Base-by-base conservation (phyloP, 2,329 filamentous ascomycete genomes). In the Sporothrix euskadiensis region DNA sequence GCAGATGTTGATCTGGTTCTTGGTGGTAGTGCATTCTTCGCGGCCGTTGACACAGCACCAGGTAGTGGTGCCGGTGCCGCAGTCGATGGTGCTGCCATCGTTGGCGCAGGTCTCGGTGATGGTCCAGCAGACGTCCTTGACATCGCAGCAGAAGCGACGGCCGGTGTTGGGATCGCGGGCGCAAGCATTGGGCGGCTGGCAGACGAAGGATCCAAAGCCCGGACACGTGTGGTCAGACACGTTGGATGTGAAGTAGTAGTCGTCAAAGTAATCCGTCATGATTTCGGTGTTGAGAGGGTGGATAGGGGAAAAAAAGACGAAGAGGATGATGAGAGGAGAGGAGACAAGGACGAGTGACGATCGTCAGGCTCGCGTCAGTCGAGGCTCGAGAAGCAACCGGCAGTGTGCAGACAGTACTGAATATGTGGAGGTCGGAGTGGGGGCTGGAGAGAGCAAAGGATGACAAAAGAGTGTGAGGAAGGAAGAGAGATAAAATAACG, bases 1-100 rank as follows among this genome's bases (percentile, higher is more conserved):
- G 73, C 76, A 77, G 71, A 77, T 73, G 70, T 76, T 75, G 72
- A 76, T 72, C 61, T 77, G 76, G 69, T 57, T 70, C 5, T 14
- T 59, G 39, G 71, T 26, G 19, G 57, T 19, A 3, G 75, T 77
- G 70, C 76, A 77, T 2, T 44, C 19, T n/a, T 77, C 75, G 5
- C 61, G 71, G 26, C 49, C 54, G 63, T 75, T 44, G 3, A 74
- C n/a, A 41, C 76, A 77, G 57, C 76, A 77, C 75, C 75, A 77
- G 2, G n/a, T 65, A 0, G n/a, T 73, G 12, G 22, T 14, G 30
- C 75, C 74, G 12, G 39, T 71, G 49, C 74, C 75, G 54, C 76
- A 77, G 69, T 76, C 71, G 35, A 74, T 9, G 3, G 76, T 77
- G 63, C 68, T 74, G 49, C 76, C 76, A 41, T 76, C 74, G 54